Base-by-base conservation (phyloP, 176 grass and related monocot genomes). In the Phyllostachys edulis region DNA sequence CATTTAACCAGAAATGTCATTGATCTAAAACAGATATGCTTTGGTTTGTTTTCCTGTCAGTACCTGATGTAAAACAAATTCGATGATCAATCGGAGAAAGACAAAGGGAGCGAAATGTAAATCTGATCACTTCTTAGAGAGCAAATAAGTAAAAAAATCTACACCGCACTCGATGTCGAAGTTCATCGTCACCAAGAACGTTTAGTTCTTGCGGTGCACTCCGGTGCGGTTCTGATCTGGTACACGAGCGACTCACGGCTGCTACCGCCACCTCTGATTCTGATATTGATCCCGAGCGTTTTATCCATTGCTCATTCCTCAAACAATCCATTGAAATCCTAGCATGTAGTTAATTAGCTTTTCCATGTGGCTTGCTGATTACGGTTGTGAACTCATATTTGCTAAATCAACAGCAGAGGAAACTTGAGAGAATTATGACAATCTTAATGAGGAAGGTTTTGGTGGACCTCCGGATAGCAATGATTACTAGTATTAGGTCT, bases 231-330 rank as follows among this genome's bases (percentile, higher is more conserved):
- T 63, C 64, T 86, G 66, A 69, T 67, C 79, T 90, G 86, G 77
- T 94, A 96, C 62, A 94, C 73, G 2, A 93, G 87, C 8, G 93
- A 94, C 69, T 94, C 91, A 15, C 60, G 68, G 63, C n/a, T 84
- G 32, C 61, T 71, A 8, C 63, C 23, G 0, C 63, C 44, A n/a
- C n/a, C 86, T 51, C 72, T 60, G 80, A 4, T 36, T 68, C 7
- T 37, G 24, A 12, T n/a, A 63, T 7, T 37, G 18, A 14, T 32
- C 67, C 0, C n/a, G n/a, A n/a, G n/a, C n/a, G n/a, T n/a, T n/a
- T n/a, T n/a, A n/a, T n/a, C n/a, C n/a, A n/a, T n/a, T n/a, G n/a
- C n/a, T n/a, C n/a, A n/a, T n/a, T n/a, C n/a, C n/a, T n/a, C n/a
- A n/a, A n/a, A n/a, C n/a, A n/a, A n/a, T n/a, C n/a, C n/a, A n/a